Evolutionary conservation across 139 green algal genomes (phyloP).

Genomic region (Chlorella sp.): DNA sequence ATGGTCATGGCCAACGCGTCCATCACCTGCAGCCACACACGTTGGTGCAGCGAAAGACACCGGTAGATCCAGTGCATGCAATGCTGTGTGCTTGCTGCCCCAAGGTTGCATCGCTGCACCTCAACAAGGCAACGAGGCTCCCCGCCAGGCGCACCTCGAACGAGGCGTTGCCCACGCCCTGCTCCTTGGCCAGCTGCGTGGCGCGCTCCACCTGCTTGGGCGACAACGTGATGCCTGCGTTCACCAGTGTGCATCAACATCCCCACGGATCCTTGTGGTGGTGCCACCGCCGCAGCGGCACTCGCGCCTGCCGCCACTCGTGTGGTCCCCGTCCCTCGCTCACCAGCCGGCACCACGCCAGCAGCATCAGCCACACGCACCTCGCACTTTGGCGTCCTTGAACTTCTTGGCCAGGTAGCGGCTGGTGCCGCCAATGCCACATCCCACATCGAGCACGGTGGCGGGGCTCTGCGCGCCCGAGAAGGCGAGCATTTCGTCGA

Average conservation of each 20-base stretch:
- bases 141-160: constrained; percentile 46
- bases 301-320: no score
- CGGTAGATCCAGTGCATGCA: no score
- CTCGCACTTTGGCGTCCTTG: constrained; percentile 46
- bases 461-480: constrained; percentile 31
- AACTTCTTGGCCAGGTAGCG: constrained; percentile 76
- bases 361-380: no score
- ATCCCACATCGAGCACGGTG: constrained; percentile 87
- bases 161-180: constrained; percentile 63
- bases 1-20: constrained; percentile 90
- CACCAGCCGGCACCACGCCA: no score
- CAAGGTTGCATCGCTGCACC: no score
- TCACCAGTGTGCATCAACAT: no score
- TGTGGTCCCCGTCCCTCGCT: no score
- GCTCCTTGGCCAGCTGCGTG: constrained; percentile 74
- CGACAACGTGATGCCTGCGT: constrained; percentile 88
- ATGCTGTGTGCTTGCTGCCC: no score
- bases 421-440: constrained; percentile 88
- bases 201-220: constrained; percentile 77
- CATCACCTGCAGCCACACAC: constrained; percentile 78
- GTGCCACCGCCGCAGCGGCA: no score
- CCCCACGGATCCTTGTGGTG: no score
- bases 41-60: no score
- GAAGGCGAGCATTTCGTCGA: constrained; percentile 84
- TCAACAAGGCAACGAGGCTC: no score